Evolutionary conservation across 306 rosid species (phyloP), one percentile per base, ranked within the genome.

Genomic region (Vachellia pachyceras): DNA sequence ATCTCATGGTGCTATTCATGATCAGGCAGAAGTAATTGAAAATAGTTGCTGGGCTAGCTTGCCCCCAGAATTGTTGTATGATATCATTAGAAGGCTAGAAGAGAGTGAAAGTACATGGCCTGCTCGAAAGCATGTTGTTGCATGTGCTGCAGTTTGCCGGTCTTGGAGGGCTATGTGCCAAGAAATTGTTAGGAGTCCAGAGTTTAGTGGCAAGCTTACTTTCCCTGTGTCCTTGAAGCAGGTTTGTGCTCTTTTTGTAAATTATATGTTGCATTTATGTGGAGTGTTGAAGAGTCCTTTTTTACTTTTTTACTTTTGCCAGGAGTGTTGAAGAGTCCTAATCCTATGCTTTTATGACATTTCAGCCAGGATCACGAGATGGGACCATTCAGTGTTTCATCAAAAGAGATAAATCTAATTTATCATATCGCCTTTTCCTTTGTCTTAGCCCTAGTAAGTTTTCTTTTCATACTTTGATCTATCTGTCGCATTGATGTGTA

Each of bases 121-220:
- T 41, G 81, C 97, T 50, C 92, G 94, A 55, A 93, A 84, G 90
- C 80, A 93, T 18, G 94, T 93, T 64, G 97, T 93, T 73, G 94
- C 98, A 58, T 93, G 93, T 87, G 89, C 94, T 73, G 87, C 98
- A 22, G 94, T 93, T 74, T 93, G 97, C 80, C 91, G 74, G 80
- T 93, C 97, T 40, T 93, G 97, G 98, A 91, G 97, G 82, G 81
- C 74, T 14, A 91, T 93, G 94, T 93, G 98, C 91, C 91, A 89
- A 76, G 98, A 91, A 44, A 93, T 93, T 0, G 98, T 93, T 1
- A 89, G 79, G 88, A 80, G 78, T 82, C 98, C 91, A 0, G 98
- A 93, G 88, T 69, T 89, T 7, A 90, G 91, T 1, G 98, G 98
- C 65, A 91, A 93, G 80, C 91, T 93, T 73, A 93, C 97, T 36